A percentile compares a stretch with the other conserved stretches of the same genome.
These are phyloP conservation scores for Beverwykella pulmonaria DNA, from an alignment of 495 filamentous ascomycete species.

Conservation along the genomic window DNA sequence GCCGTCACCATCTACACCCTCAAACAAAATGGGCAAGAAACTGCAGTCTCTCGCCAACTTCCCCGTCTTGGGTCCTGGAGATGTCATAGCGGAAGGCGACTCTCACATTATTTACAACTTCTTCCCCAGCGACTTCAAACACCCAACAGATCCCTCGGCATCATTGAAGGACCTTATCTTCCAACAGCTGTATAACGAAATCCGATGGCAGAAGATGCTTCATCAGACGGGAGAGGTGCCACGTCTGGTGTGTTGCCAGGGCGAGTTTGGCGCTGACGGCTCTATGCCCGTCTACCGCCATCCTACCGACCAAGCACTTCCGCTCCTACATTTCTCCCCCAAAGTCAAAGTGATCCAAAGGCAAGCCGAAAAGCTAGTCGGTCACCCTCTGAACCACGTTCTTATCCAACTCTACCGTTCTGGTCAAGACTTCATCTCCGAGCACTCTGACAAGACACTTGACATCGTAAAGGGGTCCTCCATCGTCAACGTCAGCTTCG, in stretches of 20 bases:
- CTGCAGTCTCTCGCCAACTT: constrained; percentile 39
- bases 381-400: constrained; percentile 87
- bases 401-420: constrained; percentile 90
- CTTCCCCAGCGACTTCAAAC: constrained; percentile 46
- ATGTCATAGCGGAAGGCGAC: constrained; percentile 72
- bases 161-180: constrained; percentile 55
- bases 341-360: constrained; percentile 69
- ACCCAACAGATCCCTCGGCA: constrained; percentile 20
- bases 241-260: constrained; percentile 90
- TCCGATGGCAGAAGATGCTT: constrained; percentile 89
- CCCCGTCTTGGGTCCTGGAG: constrained; percentile 46
- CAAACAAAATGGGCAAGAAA: constrained; percentile 19
- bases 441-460: constrained; percentile 95
- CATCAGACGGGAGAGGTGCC: constrained; percentile 92
- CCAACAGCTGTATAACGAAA: constrained; percentile 70
- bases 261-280: constrained; percentile 68
- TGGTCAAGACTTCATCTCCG: constrained; percentile 92
- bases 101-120: constrained; percentile 74
- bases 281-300: constrained; percentile 90
- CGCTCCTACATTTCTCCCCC: constrained; percentile 71
- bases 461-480: constrained; percentile 80
- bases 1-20: neutral
- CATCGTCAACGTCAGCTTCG: constrained; percentile 91
- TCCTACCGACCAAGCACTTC: constrained; percentile 86
- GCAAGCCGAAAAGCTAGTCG: constrained; percentile 66